These are phyloP conservation scores for Persicaria tinctoria DNA, from an alignment of 148 eudicot genomes.

Conservation along the genomic window DNA sequence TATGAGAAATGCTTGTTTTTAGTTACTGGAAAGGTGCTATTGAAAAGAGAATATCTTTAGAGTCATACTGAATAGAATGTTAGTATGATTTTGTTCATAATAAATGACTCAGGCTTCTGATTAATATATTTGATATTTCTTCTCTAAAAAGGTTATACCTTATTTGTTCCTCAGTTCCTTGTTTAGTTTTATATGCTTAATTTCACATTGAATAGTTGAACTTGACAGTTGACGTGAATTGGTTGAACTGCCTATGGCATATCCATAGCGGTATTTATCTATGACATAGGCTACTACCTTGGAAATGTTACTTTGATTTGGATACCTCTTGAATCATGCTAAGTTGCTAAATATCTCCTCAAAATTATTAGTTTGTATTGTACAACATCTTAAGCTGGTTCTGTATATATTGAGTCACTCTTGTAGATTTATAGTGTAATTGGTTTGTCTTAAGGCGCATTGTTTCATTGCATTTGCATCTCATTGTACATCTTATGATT, in stretches of 20 bases:
- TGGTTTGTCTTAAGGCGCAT: neutral
- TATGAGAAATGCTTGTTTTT: neutral
- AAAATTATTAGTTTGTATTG: neutral
- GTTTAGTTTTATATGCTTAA: neutral
- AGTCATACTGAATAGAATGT: neutral
- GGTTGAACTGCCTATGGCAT: no score
- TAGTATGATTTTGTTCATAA: neutral
- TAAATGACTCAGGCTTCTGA: neutral
- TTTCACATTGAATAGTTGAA: neutral
- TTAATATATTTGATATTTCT: no score
- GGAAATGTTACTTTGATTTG: no score
- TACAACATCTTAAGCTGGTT: neutral
- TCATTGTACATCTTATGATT: conserved; percentile 2
- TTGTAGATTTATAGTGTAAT: neutral
- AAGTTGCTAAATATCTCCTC: no score
- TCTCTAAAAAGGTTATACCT: neutral
- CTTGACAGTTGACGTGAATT: neutral
- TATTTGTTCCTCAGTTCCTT: neutral
- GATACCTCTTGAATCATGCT: no score
- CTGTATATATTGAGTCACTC: neutral
- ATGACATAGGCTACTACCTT: no score
- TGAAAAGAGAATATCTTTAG: neutral
- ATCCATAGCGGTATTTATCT: no score
- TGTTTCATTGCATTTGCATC: neutral
- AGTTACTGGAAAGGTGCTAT: neutral